phyloP scores from a whole-genome alignment of 1,284 basidiomycete species.

The Peniophora sp. region DNA sequence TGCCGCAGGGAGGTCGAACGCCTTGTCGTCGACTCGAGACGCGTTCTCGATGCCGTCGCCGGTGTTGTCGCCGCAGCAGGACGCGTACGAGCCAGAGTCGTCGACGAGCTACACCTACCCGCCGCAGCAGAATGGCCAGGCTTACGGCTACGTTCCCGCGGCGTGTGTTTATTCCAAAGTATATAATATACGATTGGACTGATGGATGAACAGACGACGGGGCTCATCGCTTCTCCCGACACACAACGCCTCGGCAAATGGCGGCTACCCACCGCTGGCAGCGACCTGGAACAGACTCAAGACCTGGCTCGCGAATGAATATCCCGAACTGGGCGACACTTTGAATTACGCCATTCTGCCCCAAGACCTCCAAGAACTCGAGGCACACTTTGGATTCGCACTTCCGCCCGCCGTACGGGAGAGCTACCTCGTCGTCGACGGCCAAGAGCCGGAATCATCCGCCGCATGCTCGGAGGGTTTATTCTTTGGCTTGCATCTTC shows the following conservation, averaged over 20 bases:
- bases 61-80: constrained; percentile 40
- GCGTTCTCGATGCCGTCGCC: constrained; percentile 75
- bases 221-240: constrained; percentile 52
- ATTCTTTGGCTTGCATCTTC: constrained; percentile 78
- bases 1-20: constrained; percentile 46
- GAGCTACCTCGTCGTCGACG: constrained; percentile 76
- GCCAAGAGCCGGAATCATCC: constrained; percentile 82
- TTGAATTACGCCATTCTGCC: constrained; percentile 81
- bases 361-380: constrained; percentile 67
- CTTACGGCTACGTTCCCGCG: constrained; percentile 52
- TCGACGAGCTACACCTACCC: constrained; percentile 63
- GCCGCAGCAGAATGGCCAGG: constrained; percentile 42
- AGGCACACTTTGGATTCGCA: constrained; percentile 74
- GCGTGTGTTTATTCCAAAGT: constrained; percentile 35
- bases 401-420: constrained; percentile 78
- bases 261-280: constrained; percentile 65
- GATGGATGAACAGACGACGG: no score
- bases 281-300: constrained; percentile 78
- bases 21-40: constrained; percentile 65
- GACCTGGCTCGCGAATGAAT: constrained; percentile 69
- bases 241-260: constrained; percentile 36
- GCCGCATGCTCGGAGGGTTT: constrained; percentile 82
- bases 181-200: no score
- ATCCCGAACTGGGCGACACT: constrained; percentile 86
- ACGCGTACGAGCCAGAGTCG: constrained; percentile 45